These are phyloP conservation scores for Phytophthora cryptogea DNA, from an alignment of 352 stramenopile species.

Conservation along the genomic window DNA sequence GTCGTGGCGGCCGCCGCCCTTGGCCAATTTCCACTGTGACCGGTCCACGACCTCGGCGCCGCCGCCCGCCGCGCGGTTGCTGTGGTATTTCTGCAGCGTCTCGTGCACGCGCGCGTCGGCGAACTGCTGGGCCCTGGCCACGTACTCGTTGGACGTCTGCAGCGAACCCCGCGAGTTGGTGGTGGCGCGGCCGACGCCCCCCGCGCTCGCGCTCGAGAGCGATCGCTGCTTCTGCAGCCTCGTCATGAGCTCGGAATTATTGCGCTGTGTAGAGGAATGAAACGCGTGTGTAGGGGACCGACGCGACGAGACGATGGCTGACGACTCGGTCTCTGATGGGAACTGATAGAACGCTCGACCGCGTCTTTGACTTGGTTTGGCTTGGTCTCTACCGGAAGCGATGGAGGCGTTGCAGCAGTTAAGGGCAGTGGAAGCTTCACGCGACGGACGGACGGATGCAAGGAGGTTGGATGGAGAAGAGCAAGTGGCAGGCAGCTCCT, in stretches of 20 bases:
- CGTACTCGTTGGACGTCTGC: conserved; percentile 38
- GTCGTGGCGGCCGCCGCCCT: conserved; percentile 42
- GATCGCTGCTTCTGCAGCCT: conserved; percentile 20
- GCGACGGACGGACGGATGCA: background rate
- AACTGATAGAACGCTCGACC: background rate
- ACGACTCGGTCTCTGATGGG: background rate
- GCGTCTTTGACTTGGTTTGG: no score
- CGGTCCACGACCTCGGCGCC: conserved; percentile 29
- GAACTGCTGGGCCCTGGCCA: conserved; percentile 37
- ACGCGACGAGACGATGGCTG: background rate
- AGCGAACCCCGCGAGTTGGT: conserved; percentile 28
- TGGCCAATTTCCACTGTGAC: conserved; percentile 50
- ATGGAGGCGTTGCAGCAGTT: background rate
- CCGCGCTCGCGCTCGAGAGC: conserved; percentile 14
- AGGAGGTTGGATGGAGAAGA: no score
- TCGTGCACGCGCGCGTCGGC: conserved; percentile 37
- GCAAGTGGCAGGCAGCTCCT: no score
- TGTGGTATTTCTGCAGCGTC: conserved; percentile 45
- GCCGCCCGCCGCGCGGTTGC: conserved; percentile 35
- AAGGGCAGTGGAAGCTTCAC: background rate
- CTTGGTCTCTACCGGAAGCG: background rate
- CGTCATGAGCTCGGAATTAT: conserved; percentile 11
- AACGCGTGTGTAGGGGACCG: background rate
- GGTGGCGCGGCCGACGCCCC: conserved; percentile 6
- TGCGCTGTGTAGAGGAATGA: background rate